A percentile compares a stretch with the other conserved stretches of the same genome.
phyloP scores from a whole-genome alignment of 2,329 filamentous ascomycete species.

The Aquanectria penicillioides region DNA sequence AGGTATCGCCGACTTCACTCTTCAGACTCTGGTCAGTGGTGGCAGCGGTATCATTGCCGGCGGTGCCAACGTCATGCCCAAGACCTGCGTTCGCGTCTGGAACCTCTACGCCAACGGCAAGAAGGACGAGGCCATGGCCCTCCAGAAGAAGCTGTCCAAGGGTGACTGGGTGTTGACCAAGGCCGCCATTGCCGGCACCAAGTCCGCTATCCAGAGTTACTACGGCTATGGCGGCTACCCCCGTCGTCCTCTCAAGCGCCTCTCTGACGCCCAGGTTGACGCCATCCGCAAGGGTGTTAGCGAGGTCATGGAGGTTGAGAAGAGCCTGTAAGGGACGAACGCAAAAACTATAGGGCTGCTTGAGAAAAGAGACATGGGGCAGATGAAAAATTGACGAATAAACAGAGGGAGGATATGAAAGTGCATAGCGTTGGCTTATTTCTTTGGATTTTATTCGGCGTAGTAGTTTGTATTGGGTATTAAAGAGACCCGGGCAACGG shows the following conservation, averaged over 20 bases:
- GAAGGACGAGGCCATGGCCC: constrained; percentile 75
- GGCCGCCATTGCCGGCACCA: constrained; percentile 85
- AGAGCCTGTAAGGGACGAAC: constrained; percentile 50
- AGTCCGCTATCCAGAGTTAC: constrained; percentile 82
- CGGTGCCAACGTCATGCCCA: constrained; percentile 86
- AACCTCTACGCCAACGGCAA: constrained; percentile 79
- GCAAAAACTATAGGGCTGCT: too few species aligned
- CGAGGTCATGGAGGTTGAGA: constrained; percentile 75
- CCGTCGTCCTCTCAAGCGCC: constrained; percentile 74
- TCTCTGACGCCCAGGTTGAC: constrained; percentile 65
- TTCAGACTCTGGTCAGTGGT: constrained; percentile 81
- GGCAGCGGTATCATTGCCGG: constrained; percentile 88
- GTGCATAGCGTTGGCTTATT: constrained; percentile 25
- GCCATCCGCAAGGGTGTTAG: constrained; percentile 65
- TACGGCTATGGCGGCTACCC: constrained; percentile 85
- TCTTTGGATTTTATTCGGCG: background rate
- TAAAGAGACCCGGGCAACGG: constrained; percentile 9
- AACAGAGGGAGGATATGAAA: constrained; percentile 8
- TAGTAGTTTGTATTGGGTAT: constrained; percentile 17
- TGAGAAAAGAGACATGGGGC: background rate
- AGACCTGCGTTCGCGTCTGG: constrained; percentile 82
- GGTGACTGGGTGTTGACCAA: constrained; percentile 88
- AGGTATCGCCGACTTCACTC: constrained; percentile 87
- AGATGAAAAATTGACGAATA: constrained; percentile 2
- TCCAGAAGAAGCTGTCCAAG: constrained; percentile 81